Evolutionary conservation across 129 eudicot genomes (phyloP).

Genomic region (Pseudognaphalium luteoalbum): DNA sequence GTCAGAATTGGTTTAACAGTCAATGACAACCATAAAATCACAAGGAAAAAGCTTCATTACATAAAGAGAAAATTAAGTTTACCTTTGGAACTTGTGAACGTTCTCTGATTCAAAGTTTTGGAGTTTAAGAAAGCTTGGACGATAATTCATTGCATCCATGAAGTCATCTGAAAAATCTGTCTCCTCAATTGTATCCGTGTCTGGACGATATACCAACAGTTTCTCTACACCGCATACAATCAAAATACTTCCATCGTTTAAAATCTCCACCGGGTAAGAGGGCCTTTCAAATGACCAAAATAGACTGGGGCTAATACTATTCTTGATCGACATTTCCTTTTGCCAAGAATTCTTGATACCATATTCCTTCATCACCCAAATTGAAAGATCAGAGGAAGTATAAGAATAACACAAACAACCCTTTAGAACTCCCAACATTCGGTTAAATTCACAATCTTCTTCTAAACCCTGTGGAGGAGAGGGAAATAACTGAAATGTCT

Average conservation of each 20-base stretch:
- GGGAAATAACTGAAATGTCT: conserved; percentile 19
- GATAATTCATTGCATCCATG: neutral
- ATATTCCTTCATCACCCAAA: conserved; percentile 58
- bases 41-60: neutral
- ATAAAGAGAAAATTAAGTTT: neutral
- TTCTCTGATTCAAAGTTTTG: neutral
- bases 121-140: conserved; percentile 36
- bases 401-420: conserved; percentile 44
- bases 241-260: conserved; percentile 16
- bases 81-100: conserved; percentile 3
- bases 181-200: neutral
- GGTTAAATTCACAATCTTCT: neutral
- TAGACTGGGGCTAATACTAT: neutral
- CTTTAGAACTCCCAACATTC: conserved; percentile 27
- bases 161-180: too few species aligned
- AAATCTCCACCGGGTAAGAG: neutral
- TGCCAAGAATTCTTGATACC: conserved; percentile 47
- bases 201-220: neutral
- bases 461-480: conserved; percentile 18
- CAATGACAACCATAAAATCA: too few species aligned
- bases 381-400: conserved; percentile 19
- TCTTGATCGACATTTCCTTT: conserved; percentile 36
- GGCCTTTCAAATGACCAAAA: neutral
- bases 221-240: neutral
- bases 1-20: too few species aligned